Base-by-base conservation (phyloP, 75 land plant species). In the Larix kaempferi region DNA sequence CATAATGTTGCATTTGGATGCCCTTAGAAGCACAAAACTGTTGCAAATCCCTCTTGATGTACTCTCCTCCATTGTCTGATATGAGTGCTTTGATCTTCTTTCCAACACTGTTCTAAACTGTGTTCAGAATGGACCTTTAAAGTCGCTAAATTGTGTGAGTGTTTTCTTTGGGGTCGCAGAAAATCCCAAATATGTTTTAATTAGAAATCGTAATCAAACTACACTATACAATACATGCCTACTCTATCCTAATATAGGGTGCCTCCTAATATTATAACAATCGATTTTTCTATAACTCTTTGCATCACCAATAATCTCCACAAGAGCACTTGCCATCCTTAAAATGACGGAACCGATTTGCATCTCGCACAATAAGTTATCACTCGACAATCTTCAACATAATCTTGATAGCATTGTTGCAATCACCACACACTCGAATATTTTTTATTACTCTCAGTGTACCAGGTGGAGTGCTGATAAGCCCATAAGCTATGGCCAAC, bases 401-500 rank as follows among this genome's bases (percentile, higher is more conserved):
- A 39, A 67, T 67, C 71, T 67, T 67, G 71, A 67, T 67, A n/a
- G 71, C 49, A 39, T 17, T 39, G n/a, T 67, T 49, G 10, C 49
- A 66, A 66, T 66, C 71, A 17, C 71, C 71, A 37, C 71, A 66
- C 71, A 66, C 44, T 16, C 71, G 44, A 1, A 66, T 39, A 7
- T 67, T 67, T 44, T 67, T 67, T 2, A 67, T 67, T 21, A 67
- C 71, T 19, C 71, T 7, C 71, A 67, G 21, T 67, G 49, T 39
- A 15, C 71, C 49, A 19, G 71, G 49, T 35, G 71, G 71, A 21
- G 71, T 67, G 71, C 22, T 67, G 49, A 67, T 35, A 21, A 67
- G 49, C 44, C 71, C 49, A 67, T 35, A 67, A 19, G 71, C 71
- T 67, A 67, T 67, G 7, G 71, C 71, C 71, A 67, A 67, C 71